Evolutionary conservation across 106 monocot genomes (phyloP).

Genomic region (Xerophyta viscosa): DNA sequence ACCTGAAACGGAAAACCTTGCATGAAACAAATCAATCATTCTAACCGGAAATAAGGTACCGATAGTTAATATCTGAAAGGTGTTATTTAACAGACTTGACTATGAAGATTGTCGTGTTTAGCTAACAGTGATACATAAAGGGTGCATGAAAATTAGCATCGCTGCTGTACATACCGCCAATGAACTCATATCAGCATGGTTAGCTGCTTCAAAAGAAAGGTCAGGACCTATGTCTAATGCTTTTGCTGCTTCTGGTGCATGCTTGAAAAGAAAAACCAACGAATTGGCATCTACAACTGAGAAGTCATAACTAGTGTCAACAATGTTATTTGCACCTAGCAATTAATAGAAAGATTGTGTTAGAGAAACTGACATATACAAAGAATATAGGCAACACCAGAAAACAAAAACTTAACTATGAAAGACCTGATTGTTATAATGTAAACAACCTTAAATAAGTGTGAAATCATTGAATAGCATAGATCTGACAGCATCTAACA

Average conservation of each 20-base stretch:
- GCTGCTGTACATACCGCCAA: slow-evolving; percentile 60
- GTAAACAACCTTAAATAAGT: no score
- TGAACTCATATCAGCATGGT: slow-evolving; percentile 59
- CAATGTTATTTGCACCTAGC: slow-evolving; percentile 52
- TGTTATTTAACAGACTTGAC: no score
- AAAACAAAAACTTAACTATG: no score
- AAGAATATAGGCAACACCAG: no score
- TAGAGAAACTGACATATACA: background rate
- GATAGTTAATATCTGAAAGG: no score
- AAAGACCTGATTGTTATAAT: no score
- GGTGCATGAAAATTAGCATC: background rate
- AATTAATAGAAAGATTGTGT: background rate
- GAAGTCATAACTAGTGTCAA: slow-evolving; percentile 78
- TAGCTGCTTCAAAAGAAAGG: slow-evolving; percentile 30
- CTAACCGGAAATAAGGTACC: no score
- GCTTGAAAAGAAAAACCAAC: slow-evolving; percentile 75
- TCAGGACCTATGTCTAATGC: slow-evolving; percentile 39
- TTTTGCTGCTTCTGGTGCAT: slow-evolving; percentile 83
- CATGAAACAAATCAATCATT: no score
- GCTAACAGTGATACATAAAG: background rate
- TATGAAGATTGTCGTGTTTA: background rate
- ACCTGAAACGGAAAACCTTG: no score
- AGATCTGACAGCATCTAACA: no score
- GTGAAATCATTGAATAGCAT: no score
- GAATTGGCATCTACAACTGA: slow-evolving; percentile 88